Evolutionary conservation across 768 basidiomycete species (phyloP).

Genomic region (Suillus hirtellus): DNA sequence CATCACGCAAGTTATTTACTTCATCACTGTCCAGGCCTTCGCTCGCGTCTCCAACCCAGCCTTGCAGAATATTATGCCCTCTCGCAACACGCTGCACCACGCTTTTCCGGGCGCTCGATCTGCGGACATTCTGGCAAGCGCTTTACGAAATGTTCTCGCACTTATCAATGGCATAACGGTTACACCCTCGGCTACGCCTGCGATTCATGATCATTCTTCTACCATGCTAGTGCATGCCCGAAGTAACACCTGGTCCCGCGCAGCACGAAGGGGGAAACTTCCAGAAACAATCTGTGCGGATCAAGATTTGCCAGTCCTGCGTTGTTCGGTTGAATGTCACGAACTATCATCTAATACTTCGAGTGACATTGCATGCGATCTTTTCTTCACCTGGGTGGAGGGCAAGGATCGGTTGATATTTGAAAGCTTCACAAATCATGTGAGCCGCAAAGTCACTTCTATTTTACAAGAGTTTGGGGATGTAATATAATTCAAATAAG

Average conservation of each 20-base stretch:
- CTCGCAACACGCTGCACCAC: constrained; percentile 56
- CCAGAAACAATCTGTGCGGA: constrained; percentile 6
- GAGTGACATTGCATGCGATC: constrained; percentile 2
- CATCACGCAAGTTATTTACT: constrained; percentile 2
- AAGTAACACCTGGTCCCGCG: constrained; percentile 68
- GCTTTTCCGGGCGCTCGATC: constrained; percentile 24
- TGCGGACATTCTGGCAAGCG: constrained; percentile 13
- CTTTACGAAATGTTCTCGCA: constrained; percentile 34
- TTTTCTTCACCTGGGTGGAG: constrained; percentile 51
- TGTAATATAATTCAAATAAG: neutral
- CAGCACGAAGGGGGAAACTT: constrained; percentile 52
- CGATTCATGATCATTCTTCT: constrained; percentile 9
- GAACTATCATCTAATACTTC: constrained; percentile 14
- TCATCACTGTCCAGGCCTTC: constrained; percentile 34
- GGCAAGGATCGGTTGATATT: constrained; percentile 59
- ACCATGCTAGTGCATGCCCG: constrained; percentile 30
- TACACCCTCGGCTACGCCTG: neutral
- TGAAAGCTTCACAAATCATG: constrained; percentile 69
- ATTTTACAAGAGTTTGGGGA: neutral
- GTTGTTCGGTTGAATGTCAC: constrained; percentile 28
- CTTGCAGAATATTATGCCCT: constrained; percentile 55
- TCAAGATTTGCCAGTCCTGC: constrained; percentile 18
- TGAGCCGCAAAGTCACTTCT: constrained; percentile 47
- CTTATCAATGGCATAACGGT: constrained; percentile 33
- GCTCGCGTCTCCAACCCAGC: constrained; percentile 41